Base-by-base conservation (phyloP, 2,329 filamentous ascomycete genomes). In the Cladophialophora psammophila region DNA sequence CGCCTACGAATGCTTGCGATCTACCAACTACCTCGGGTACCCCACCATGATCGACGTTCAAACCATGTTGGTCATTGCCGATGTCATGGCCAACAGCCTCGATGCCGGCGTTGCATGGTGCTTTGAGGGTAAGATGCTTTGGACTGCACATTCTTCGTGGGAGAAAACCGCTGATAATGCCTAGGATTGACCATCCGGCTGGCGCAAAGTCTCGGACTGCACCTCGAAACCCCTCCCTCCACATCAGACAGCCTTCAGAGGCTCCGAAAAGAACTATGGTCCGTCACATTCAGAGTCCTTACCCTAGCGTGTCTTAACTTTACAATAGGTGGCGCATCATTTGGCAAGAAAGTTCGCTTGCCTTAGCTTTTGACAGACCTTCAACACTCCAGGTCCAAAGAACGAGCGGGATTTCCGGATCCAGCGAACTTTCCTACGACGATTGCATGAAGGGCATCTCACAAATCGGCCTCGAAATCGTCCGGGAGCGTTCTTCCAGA, bases 91-190 rank as follows among this genome's bases (percentile, higher is more conserved):
- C 1, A 87, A 87, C 72, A 87, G 86, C 69, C 87, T 87, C 85
- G 88, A 88, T 66, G 86, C 87, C 9, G 87, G 87, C 2, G 86
- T 87, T 31, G 85, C 86, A 3, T 89, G 87, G 80, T 84, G 86
- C 26, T 73, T 89, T 9, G 83, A 86, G 59, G 84, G 81, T 82
- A 81, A 63, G 15, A 31, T 40, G 1, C 54, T 18, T n/a, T 3
- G 15, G 3, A 12, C 18, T 55, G 74, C 73, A 1, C 76, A 74
- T 12, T n/a, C 2, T 26, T 26, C 12, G 2, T 20, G 9, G 12
- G 45, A 50, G 18, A 13, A 50, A 26, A 20, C 26, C 75, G 74
- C 73, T 5, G 18, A 50, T 20, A 26, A 10, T 0, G 3, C 10
- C 36, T 32, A 10, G 77, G 76, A 0, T 74, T 75, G 1, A 78